phyloP scores from a whole-genome alignment of 352 stramenopile genomes.

The Globisporangium heterothallicum region DNA sequence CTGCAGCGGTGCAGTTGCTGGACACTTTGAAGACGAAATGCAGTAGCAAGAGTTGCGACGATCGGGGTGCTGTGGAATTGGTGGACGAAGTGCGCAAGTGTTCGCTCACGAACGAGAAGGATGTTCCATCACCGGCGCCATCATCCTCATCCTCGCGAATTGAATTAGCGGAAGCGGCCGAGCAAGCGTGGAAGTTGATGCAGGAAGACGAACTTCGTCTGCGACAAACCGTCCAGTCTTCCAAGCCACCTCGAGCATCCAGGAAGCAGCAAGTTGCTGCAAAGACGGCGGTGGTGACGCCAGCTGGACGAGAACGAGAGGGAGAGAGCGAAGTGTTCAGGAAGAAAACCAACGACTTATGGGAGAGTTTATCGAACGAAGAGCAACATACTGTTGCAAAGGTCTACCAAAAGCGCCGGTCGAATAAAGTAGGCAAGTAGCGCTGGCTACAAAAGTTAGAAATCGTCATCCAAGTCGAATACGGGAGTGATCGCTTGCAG shows the following conservation, averaged over 20 bases:
- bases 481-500: conserved; percentile 24
- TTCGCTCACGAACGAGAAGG: conserved; percentile 1
- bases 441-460: conserved; percentile 20
- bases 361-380: conserved; percentile 15
- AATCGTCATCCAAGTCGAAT: conserved; percentile 48
- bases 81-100: background rate
- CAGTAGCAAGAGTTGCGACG: background rate
- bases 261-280: background rate
- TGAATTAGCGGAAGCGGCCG: conserved; percentile 14
- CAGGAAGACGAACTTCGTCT: conserved; percentile 50
- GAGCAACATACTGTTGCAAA: conserved; percentile 15
- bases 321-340: conserved; percentile 3
- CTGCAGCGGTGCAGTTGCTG: conserved; percentile 11
- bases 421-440: conserved; percentile 4
- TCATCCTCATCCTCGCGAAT: background rate
- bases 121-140: background rate
- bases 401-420: conserved; percentile 9
- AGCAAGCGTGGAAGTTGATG: conserved; percentile 39
- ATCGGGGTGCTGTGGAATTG: background rate
- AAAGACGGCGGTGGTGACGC: background rate
- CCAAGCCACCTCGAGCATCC: conserved; percentile 3
- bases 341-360: conserved; percentile 14
- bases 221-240: conserved; percentile 13
- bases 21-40: conserved; percentile 1
- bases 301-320: background rate